Base-by-base conservation (phyloP, 2,329 filamentous ascomycete species). In the Xylariaceae sp. region DNA sequence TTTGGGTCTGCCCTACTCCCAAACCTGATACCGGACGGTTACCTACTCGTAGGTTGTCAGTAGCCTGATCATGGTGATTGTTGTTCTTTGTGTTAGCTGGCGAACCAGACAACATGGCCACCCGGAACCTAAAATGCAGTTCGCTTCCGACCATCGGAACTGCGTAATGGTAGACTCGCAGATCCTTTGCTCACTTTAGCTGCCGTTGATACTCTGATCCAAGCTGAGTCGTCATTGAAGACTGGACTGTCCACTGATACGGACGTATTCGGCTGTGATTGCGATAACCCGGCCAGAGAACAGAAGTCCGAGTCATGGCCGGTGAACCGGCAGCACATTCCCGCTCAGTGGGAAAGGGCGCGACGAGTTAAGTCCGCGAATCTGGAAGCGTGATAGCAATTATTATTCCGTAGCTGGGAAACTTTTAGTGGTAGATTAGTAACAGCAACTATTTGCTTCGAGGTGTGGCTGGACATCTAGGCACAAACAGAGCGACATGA, bases 401-500 rank as follows among this genome's bases (percentile, higher is more conserved):
- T 30, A 5, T 17, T 47, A 17, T 7, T 47, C 15, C 13, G 18
- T 51, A 51, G 30, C 23, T 51, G 30, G 1, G 5, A n/a, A 51
- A n/a, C 4, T 51, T n/a, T 42, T 42, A 42, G 37, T 13, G 37
- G 37, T 42, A 42, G 37, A 42, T 51, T 51, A 35, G 49, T 51
- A 51, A 51, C 34, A 35, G 49, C 42, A 45, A 45, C 42, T 17
- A 51, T 51, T 47, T 51, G 42, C 42, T 45, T 45, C 42, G 50
- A 54, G 34, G 48, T 42, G 45, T 45, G 30, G 47, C 55, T 15
- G 53, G 53, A 53, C 48, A 17, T 62, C 5, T 45, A 6, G 5
- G 11, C 49, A 30, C 23, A 2, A 10, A 34, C 23, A 35, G 23
- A 30, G 23, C 23, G 23, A 30, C 23, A 30, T 30, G 23, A 30